Conservation (phyloP, 768 basidiomycete species). For the Coprinopsis sp. region DNA sequence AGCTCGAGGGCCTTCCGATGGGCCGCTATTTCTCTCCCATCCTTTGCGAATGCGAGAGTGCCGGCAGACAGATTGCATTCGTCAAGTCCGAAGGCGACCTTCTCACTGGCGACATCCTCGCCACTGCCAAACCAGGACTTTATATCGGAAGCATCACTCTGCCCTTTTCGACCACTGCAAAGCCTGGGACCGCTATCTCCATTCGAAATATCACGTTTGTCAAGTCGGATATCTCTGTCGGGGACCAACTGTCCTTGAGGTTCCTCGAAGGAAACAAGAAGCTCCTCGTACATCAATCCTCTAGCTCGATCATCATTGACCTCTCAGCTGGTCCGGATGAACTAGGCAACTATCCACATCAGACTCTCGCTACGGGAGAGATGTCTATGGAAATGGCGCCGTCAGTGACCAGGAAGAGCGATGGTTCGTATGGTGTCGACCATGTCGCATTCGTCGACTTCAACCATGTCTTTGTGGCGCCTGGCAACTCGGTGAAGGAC, state of each 20-base stretch:
- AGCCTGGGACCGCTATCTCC: constrained; percentile 25
- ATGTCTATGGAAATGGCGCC: constrained; percentile 56
- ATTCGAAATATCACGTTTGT: constrained; percentile 49
- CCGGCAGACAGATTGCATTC: constrained; percentile 51
- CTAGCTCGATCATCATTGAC: constrained; percentile 28
- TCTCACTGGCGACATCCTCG: constrained; percentile 60
- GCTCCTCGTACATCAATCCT: constrained; percentile 56
- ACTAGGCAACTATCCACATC: constrained; percentile 43
- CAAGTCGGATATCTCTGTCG: constrained; percentile 43
- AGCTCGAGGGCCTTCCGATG: constrained; percentile 52
- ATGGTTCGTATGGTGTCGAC: constrained; percentile 21
- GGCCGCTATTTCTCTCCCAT: constrained; percentile 64
- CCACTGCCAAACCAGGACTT: constrained; percentile 58
- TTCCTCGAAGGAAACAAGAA: constrained; percentile 52
- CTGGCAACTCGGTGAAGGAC: constrained; percentile 35
- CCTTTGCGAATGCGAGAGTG: constrained; percentile 42
- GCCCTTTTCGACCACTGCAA: constrained; percentile 28
- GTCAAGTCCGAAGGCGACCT: constrained; percentile 56
- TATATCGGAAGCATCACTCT: constrained; percentile 60
- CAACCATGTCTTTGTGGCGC: constrained; percentile 59
- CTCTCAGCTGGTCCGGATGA: constrained; percentile 42
- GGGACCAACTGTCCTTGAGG: constrained; percentile 43
- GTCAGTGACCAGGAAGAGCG: constrained; percentile 24
- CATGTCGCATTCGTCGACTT: constrained; percentile 65
- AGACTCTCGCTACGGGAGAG: constrained; percentile 47